These are phyloP conservation scores for Aspergillaceae sp. DNA, from an alignment of 2,329 filamentous ascomycete species.

Conservation along the genomic window DNA sequence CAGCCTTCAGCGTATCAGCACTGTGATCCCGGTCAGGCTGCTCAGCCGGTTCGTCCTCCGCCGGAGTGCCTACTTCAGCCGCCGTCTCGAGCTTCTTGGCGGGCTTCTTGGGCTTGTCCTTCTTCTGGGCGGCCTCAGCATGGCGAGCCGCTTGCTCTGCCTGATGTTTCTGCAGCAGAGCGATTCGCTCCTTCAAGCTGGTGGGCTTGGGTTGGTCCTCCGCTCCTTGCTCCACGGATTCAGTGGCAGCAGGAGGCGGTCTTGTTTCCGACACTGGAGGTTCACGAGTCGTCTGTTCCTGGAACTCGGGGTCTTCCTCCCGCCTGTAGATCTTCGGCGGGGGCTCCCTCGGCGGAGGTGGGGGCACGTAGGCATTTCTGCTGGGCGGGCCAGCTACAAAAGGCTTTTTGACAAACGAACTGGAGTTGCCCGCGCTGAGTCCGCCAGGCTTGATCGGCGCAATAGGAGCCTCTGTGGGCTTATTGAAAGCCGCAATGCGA, in stretches of 20 bases:
- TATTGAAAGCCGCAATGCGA: slow-evolving; percentile 96
- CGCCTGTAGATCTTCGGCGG: slow-evolving; percentile 70
- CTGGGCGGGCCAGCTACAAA: slow-evolving; percentile 94
- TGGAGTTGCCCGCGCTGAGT: slow-evolving; percentile 44
- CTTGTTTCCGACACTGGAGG: slow-evolving; percentile 26
- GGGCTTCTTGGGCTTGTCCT: slow-evolving; percentile 77
- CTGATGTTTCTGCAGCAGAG: slow-evolving; percentile 86
- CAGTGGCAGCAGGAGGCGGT: slow-evolving; percentile 21
- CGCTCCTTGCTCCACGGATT: slow-evolving; percentile 45
- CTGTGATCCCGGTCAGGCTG: slow-evolving; percentile 26
- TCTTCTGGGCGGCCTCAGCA: slow-evolving; percentile 67
- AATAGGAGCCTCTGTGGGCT: slow-evolving; percentile 71
- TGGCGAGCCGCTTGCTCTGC: slow-evolving; percentile 77
- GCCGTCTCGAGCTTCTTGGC: slow-evolving; percentile 56
- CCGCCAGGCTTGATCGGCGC: slow-evolving; percentile 80
- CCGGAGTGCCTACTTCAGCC: slow-evolving; percentile 15
- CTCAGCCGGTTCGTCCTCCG: slow-evolving; percentile 21
- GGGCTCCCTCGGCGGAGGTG: slow-evolving; percentile 63
- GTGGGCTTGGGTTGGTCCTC: slow-evolving; percentile 86
- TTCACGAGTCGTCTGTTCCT: slow-evolving; percentile 26
- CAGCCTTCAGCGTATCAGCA: slow-evolving; percentile 24
- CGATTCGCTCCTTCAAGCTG: slow-evolving; percentile 91
- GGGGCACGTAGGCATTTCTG: slow-evolving; percentile 80
- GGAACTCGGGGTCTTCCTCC: slow-evolving; percentile 65
- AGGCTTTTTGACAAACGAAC: slow-evolving; percentile 85